These are phyloP conservation scores for Naganishia onofrii DNA, from an alignment of 768 basidiomycete species.

Conservation along the genomic window DNA sequence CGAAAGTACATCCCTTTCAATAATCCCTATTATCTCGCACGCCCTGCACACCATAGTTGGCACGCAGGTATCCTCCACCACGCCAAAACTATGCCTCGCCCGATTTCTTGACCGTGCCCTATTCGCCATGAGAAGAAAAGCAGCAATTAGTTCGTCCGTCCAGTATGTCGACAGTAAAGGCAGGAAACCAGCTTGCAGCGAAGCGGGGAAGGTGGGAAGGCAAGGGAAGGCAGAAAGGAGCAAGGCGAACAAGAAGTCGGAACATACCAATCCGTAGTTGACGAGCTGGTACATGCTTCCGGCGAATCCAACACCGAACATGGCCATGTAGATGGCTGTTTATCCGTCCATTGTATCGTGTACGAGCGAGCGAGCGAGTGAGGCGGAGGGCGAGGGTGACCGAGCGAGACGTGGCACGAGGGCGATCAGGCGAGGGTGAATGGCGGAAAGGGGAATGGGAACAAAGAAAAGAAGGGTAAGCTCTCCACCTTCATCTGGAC, in stretches of 20 bases:
- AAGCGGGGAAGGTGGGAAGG: neutral
- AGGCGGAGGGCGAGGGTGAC: neutral
- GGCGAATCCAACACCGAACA: slow-evolving; percentile 24
- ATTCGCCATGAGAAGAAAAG: neutral
- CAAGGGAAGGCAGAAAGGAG: neutral
- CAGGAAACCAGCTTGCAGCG: neutral
- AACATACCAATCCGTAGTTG: slow-evolving; percentile 22
- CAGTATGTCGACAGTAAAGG: no score
- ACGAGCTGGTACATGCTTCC: slow-evolving; percentile 24
- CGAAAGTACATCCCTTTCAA: no score
- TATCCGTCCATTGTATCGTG: neutral
- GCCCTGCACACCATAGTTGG: no score
- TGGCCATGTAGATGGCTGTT: slow-evolving; percentile 25
- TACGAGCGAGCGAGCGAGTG: neutral
- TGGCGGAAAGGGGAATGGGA: neutral
- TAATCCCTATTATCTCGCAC: no score
- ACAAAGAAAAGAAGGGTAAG: neutral
- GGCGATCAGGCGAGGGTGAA: neutral
- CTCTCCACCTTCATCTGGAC: neutral
- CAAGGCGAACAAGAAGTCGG: neutral
- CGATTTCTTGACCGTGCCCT: slow-evolving; percentile 23
- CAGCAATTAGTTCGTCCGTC: neutral
- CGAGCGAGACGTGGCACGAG: no score
- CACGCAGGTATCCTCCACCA: no score
- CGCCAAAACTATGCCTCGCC: neutral